Evolutionary conservation across 2,329 filamentous ascomycete genomes (phyloP).

Genomic region (Rhynchosporium agropyri): DNA sequence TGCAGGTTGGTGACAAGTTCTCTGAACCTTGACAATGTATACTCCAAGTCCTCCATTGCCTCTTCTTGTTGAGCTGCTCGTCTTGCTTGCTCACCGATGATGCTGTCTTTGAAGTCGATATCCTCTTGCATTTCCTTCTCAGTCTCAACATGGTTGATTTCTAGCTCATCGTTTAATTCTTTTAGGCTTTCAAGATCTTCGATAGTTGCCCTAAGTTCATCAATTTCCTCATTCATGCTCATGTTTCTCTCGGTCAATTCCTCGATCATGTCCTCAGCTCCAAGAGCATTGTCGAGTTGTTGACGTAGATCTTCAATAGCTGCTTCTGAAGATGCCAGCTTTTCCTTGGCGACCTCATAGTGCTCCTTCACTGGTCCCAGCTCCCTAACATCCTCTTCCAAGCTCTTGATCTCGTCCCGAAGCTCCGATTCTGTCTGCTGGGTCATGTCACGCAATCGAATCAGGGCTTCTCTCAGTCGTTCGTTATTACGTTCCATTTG

Average conservation of each 20-base stretch:
- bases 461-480: slow-evolving; percentile 79
- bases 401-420: slow-evolving; percentile 69
- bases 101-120: slow-evolving; percentile 81
- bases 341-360: slow-evolving; percentile 70
- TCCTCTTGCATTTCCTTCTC: slow-evolving; percentile 95
- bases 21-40: slow-evolving; percentile 84
- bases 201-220: slow-evolving; percentile 78
- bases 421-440: slow-evolving; percentile 83
- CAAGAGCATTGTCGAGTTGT: slow-evolving; percentile 85
- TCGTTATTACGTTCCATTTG: slow-evolving; percentile 93
- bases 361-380: slow-evolving; percentile 68
- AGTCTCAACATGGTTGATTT: slow-evolving; percentile 88
- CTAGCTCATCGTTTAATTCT: slow-evolving; percentile 92
- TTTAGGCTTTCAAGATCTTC: slow-evolving; percentile 87
- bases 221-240: slow-evolving; percentile 78
- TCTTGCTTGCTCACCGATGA: slow-evolving; percentile 81
- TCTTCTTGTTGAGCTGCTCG: slow-evolving; percentile 77
- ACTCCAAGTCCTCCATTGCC: slow-evolving; percentile 82
- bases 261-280: slow-evolving; percentile 92
- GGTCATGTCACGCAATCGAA: slow-evolving; percentile 83
- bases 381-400: slow-evolving; percentile 75
- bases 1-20: slow-evolving; percentile 86
- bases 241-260: slow-evolving; percentile 88
- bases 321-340: slow-evolving; percentile 70
- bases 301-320: slow-evolving; percentile 84